phyloP scores from a whole-genome alignment of 768 basidiomycete species.

The Suillus luteus region DNA sequence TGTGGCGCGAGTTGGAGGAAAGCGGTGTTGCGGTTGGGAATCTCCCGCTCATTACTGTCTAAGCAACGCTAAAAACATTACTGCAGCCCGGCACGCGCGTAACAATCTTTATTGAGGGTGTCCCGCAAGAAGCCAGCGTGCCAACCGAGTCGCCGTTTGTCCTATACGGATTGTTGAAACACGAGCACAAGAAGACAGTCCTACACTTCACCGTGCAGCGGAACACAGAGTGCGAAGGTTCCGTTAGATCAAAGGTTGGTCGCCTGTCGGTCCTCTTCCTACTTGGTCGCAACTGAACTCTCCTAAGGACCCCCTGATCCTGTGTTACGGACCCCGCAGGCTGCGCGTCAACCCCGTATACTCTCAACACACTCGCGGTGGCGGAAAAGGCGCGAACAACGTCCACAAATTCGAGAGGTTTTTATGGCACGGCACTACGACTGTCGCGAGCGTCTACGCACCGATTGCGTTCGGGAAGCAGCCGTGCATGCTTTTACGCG shows the following conservation, averaged over 20 bases:
- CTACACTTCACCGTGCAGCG: constrained; percentile 91
- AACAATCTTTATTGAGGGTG: constrained; percentile 72
- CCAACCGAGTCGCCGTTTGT: constrained; percentile 50
- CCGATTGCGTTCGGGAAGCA: constrained; percentile 83
- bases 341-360: constrained; percentile 85
- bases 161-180: constrained; percentile 83
- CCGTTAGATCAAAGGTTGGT: constrained; percentile 86
- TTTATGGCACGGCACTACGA: constrained; percentile 77
- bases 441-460: constrained; percentile 86
- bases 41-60: neutral
- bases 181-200: constrained; percentile 95
- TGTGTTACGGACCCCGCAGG: constrained; percentile 88
- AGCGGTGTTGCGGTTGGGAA: constrained; percentile 70
- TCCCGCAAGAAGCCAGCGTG: constrained; percentile 59
- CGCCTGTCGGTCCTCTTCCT: neutral
- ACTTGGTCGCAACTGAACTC: neutral
- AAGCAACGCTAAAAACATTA: neutral
- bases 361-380: constrained; percentile 89
- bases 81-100: constrained; percentile 80
- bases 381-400: constrained; percentile 91
- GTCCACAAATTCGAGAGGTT: constrained; percentile 96
- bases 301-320: constrained; percentile 76
- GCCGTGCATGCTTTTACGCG: constrained; percentile 75
- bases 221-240: constrained; percentile 90
- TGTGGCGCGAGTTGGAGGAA: constrained; percentile 65